Percentiles rank a stretch among this genome's conserved stretches.
Evolutionary conservation across 2,329 filamentous ascomycete species (phyloP).

Genomic region (Dendrostoma leiphaemia): DNA sequence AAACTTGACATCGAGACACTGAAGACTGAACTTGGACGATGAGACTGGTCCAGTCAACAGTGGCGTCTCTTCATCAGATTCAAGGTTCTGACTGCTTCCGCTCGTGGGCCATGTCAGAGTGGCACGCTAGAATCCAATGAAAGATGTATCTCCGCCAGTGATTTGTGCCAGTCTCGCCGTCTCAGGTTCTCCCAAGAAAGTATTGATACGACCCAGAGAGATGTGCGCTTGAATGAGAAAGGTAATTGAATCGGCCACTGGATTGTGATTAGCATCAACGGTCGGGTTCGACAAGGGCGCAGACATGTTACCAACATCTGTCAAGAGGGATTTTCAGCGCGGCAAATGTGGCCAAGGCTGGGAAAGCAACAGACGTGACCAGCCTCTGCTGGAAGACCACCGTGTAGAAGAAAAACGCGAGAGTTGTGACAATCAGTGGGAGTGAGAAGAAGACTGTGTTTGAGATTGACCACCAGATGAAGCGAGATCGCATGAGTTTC

Average conservation of each 20-base stretch:
- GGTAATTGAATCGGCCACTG: constrained; percentile 66
- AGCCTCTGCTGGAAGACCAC: constrained; percentile 62
- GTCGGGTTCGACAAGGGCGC: not conserved
- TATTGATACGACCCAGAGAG: constrained; percentile 68
- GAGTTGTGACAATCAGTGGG: constrained; percentile 65
- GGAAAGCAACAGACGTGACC: constrained; percentile 66
- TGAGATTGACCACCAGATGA: constrained; percentile 65
- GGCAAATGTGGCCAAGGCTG: constrained; percentile 66
- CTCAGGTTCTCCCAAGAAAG: constrained; percentile 47
- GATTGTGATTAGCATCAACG: not conserved
- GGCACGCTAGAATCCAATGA: too few species aligned
- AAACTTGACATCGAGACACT: too few species aligned
- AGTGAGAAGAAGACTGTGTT: constrained; percentile 68
- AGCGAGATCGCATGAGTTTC: constrained; percentile 56
- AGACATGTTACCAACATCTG: constrained; percentile 39
- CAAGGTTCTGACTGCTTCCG: too few species aligned
- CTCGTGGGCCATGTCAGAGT: too few species aligned
- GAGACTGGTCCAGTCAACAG: too few species aligned
- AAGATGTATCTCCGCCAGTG: too few species aligned
- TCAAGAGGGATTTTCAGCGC: constrained; percentile 66
- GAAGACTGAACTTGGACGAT: too few species aligned
- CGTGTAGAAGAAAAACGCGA: constrained; percentile 68
- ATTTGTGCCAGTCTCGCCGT: constrained; percentile 28
- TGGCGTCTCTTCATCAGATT: too few species aligned
- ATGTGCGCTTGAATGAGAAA: constrained; percentile 71